A percentile compares a stretch with the other conserved stretches of the same genome.
Conservation (phyloP, 1,284 basidiomycete genomes). For the Ustilago bromivora region DNA sequence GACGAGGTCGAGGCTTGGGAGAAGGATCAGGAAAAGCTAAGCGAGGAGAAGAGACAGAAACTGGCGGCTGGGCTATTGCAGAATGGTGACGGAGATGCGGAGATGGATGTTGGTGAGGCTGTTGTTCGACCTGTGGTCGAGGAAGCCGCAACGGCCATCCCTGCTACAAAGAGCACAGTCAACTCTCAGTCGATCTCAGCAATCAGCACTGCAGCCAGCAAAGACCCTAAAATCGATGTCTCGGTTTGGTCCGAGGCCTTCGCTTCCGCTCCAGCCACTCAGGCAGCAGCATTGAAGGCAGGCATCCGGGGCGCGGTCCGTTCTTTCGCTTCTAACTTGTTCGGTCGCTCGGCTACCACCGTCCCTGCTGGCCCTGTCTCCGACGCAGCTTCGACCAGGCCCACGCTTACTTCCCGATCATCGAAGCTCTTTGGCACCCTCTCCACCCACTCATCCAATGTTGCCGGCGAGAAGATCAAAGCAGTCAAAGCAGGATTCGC, state of each 20-base stretch:
- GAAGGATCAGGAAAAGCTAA: conserved; percentile 20
- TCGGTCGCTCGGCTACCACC: conserved; percentile 13
- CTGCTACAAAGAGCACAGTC: neutral
- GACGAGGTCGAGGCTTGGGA: conserved; percentile 50
- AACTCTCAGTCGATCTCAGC: conserved; percentile 27
- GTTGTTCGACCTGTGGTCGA: conserved; percentile 11
- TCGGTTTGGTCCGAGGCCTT: conserved; percentile 23
- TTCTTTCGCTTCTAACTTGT: conserved; percentile 38
- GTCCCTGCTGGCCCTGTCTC: neutral
- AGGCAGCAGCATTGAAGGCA: conserved; percentile 1
- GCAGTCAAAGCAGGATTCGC: conserved; percentile 38
- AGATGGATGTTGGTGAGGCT: conserved; percentile 37
- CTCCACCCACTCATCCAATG: neutral
- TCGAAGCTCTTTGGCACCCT: conserved; percentile 36
- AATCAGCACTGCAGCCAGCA: conserved; percentile 20
- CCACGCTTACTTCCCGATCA: conserved; percentile 14
- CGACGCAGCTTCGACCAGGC: neutral
- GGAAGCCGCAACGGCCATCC: neutral
- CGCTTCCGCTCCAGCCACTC: neutral
- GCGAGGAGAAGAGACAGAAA: conserved; percentile 26
- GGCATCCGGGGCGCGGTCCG: conserved; percentile 28
- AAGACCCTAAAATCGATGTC: conserved; percentile 14
- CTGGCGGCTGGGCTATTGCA: conserved; percentile 7
- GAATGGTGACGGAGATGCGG: conserved; percentile 9
- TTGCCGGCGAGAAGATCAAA: conserved; percentile 8